Evolutionary conservation across 2,329 filamentous ascomycete species (phyloP).

Genomic region (Botrytis fabae): DNA sequence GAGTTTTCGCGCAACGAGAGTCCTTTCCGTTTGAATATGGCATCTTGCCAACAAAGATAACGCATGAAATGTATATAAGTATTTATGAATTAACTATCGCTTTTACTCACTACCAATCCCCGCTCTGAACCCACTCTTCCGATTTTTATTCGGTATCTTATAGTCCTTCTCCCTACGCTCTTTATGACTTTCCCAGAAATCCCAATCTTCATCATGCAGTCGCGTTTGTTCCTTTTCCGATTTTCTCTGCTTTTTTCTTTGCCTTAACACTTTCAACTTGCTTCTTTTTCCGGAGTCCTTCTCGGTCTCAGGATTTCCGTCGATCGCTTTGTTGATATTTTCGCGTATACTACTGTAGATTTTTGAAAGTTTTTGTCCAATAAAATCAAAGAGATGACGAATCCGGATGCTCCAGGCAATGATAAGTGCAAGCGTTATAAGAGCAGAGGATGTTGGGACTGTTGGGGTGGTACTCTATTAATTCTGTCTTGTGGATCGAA

Average conservation of each 20-base stretch:
- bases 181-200: background rate
- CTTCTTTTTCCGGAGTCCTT: background rate
- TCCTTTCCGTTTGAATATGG: background rate
- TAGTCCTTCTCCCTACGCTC: background rate
- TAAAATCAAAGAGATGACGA: background rate
- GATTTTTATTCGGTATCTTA: background rate
- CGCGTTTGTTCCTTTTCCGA: background rate
- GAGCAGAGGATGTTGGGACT: background rate
- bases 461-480: background rate
- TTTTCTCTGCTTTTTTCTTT: background rate
- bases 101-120: background rate
- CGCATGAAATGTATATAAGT: background rate
- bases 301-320: background rate
- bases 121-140: background rate
- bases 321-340: background rate
- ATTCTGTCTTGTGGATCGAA: background rate
- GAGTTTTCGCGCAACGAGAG: background rate
- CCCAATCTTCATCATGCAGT: background rate
- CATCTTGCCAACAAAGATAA: background rate
- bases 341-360: background rate
- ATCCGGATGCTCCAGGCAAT: background rate
- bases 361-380: background rate
- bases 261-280: background rate
- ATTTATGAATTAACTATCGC: accelerated
- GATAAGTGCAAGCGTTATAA: background rate